Percentiles rank a stretch among this genome's conserved stretches.
Conservation (phyloP, 106 monocot genomes). For the Gastrodia elata region DNA sequence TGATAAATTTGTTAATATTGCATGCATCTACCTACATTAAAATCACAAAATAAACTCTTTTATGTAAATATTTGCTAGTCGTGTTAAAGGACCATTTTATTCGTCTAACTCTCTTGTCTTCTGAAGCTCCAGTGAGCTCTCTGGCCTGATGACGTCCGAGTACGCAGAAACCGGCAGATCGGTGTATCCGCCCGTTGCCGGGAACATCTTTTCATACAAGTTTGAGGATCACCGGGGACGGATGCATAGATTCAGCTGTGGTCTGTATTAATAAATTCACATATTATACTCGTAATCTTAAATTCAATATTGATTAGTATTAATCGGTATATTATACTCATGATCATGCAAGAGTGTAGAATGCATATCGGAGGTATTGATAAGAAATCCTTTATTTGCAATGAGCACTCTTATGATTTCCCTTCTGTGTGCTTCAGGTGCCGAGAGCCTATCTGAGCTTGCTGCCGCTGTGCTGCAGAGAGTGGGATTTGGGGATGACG, state of each 20-base stretch:
- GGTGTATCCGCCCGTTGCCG: slow-evolving; percentile 52
- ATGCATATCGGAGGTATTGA: no score
- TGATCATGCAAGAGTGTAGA: no score
- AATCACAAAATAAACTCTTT: no score
- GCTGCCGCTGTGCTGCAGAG: slow-evolving; percentile 49
- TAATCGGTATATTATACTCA: no score
- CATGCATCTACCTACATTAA: no score
- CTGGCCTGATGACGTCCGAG: slow-evolving; percentile 66
- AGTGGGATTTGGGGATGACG: slow-evolving; percentile 31
- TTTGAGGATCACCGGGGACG: slow-evolving; percentile 63
- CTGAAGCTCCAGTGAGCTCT: slow-evolving; percentile 57
- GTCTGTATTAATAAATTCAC: slow-evolving; percentile 29
- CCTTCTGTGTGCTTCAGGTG: slow-evolving; percentile 25
- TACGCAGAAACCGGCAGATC: slow-evolving; percentile 43
- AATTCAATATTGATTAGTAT: no score
- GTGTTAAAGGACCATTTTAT: neutral
- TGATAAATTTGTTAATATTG: no score
- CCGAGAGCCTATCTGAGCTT: slow-evolving; percentile 65
- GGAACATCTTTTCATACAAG: slow-evolving; percentile 74
- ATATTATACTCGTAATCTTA: no score
- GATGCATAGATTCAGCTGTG: slow-evolving; percentile 78
- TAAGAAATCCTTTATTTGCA: neutral
- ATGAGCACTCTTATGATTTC: neutral
- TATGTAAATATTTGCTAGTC: neutral
- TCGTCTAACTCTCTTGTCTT: neutral